Base-by-base conservation (phyloP, 208 protist species). In the Trypanosoma brucei region DNA sequence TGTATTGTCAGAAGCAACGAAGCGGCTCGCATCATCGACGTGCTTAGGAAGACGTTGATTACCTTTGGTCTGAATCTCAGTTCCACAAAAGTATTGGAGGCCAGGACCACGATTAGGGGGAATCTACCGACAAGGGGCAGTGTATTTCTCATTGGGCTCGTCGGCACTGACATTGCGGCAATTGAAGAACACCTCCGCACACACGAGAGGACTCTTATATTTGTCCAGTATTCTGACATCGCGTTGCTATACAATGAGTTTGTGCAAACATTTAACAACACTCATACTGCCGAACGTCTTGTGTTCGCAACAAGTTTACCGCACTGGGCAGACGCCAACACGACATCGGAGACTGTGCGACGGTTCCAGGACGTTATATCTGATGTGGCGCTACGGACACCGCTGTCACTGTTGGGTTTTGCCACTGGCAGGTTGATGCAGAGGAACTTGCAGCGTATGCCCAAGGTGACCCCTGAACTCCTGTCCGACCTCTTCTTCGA, bases 261-360 rank as follows among this genome's bases (percentile, higher is more conserved):
- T 30, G 56, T 72, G 4, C 13, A 1, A 8, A 64, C 64, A 45
- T 81, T 84, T 42, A 14, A 37, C 2, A 46, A 9, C 3, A 9
- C n/a, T 11, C 9, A 9, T 33, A 40, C 42, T 31, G 60, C 63
- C 9, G 53, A 55, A 36, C 78, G 78, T 3, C 35, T 82, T 45
- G 37, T 79, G 38, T 73, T 78, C 33, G 22, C 81, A 34, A 81
- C 59, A 30, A 88, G 68, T 57, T 45, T 88, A 56, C 82, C 78
- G 31, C 65, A 78, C 38, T 84, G 78, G 82, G 61, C 42, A 9
- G 76, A 84, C 54, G 39, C 61, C 2, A 51, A 66, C 49, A 51
- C 64, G 11, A 37, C 37, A 0, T 70, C 54, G 3, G 38, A 45
- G 34, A 58, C 62, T 9, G 59, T 71, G 34, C 2, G 55, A 42